Base-by-base conservation (phyloP, 148 eudicot species). In the Chenopodium album region DNA sequence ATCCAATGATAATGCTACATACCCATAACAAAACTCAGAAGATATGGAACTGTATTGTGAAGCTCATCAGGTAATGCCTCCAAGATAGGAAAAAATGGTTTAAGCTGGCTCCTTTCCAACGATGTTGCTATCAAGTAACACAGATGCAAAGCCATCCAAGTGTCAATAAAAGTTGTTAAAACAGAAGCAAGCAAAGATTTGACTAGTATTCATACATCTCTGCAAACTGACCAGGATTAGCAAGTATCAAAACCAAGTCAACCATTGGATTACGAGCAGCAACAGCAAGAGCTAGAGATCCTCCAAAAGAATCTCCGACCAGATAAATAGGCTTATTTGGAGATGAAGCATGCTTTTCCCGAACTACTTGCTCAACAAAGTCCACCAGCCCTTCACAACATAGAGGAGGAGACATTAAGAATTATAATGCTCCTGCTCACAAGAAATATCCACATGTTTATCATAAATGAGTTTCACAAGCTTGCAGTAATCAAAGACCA, bases 301-400 rank as follows among this genome's bases (percentile, higher is more conserved):
- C 98, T 78, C 99, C 99, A 73, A 96, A 85, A 23, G 99, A 96
- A 89, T 94, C 99, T 69, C 99, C 98, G 29, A 96, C 91, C 78
- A 96, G 78, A 89, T 96, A 96, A 56, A 96, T 92, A 71, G 99
- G 99, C 85, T 90, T 96, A 67, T 84, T 85, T 73, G 98, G 98
- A 79, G 88, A 86, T 54, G 80, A 84, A 79, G 86, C 86, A 88
- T 91, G 94, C 81, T 94, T 92, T 63, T 75, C 64, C 86, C 89
- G 89, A 85, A 96, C 87, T 63, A 90, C 84, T 85, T 84, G 80
- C 82, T 85, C 95, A 13, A 94, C 98, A 75, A 88, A 84, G 76
- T 86, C 86, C 87, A 96, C 97, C 89, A 96, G 76, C 20, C 81
- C 99, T 96, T 76, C 75, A 86, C 37, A 69, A 79, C 72, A 85